phyloP scores from a whole-genome alignment of 1,139 yeast species.

The Diutina siamensis region DNA sequence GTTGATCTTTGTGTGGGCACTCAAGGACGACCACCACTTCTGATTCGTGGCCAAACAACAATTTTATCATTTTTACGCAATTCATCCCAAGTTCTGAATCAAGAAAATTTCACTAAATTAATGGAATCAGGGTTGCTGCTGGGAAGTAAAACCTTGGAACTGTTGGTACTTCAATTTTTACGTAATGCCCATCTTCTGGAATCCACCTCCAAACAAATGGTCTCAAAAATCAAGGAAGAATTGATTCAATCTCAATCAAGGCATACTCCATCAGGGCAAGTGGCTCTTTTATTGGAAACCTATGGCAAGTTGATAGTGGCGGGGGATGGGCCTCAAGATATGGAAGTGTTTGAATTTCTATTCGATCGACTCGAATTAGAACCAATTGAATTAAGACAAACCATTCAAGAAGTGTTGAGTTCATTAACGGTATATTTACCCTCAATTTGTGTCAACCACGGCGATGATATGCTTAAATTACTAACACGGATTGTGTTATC shows the following conservation, averaged over 20 bases:
- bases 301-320: neutral
- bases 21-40: neutral
- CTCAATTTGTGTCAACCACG: constrained; percentile 19
- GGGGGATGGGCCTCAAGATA: neutral
- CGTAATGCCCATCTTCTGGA: neutral
- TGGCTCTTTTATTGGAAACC: neutral
- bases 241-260: neutral
- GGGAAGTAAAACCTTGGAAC: neutral
- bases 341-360: constrained; percentile 50
- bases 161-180: neutral
- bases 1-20: neutral
- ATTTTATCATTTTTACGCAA: neutral
- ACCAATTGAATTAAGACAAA: constrained; percentile 45
- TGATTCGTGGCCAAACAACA: neutral
- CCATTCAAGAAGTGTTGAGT: constrained; percentile 66
- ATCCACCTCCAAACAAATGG: neutral
- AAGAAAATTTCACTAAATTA: neutral
- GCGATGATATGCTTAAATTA: constrained; percentile 34
- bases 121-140: neutral
- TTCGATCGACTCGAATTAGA: constrained; percentile 67
- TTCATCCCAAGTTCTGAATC: neutral
- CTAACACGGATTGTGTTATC: constrained; percentile 15
- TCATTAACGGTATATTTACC: constrained; percentile 42
- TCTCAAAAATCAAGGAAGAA: neutral
- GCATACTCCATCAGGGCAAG: neutral